Base-by-base conservation (phyloP, 805 yeast genomes). In the Candida alai region DNA sequence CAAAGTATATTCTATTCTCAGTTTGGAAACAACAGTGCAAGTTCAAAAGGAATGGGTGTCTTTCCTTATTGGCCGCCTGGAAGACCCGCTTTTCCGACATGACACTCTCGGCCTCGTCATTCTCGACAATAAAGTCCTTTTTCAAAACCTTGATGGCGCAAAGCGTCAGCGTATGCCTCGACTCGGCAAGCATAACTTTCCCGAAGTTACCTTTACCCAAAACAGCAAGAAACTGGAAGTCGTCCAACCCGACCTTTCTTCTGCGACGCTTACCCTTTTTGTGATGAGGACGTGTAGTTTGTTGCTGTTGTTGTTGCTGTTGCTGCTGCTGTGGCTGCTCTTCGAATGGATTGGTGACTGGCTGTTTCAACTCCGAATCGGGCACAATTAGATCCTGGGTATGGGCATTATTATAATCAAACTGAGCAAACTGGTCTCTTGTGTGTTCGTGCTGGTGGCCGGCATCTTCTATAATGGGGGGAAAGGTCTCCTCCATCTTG, bases 151-250 rank as follows among this genome's bases (percentile, higher is more conserved):
- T 93, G 37, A 93, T 89, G 18, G 99, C 99, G 65, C 96, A 93
- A 36, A 93, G 62, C 36, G 78, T 75, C 34, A 76, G 74, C 1
- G 90, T 79, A 41, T 80, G 83, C 54, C 90, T 80, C 11, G 96
- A 84, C 62, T 90, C 96, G 1, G 97, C 97, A 47, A 93, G 73
- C 89, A 93, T 86, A 37, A 93, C 98, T 56, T 93, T 93, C 62
- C 99, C 99, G 58, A 93, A 93, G 58, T 93, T 93, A 64, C 99
- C 99, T 57, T 89, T 93, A 49, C 99, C 99, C 39, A 93, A 72
- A 7, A 93, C 98, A 7, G 97, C 95, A 47, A 93, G 63, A 52
- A 93, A 84, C 47, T 86, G 83, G 71, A 93, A 93, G 60, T 93
- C 97, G 57, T 93, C 97, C 37, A 93, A 71, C 0, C 98, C 97